Base-by-base conservation (phyloP, 2,329 filamentous ascomycete genomes). In the Pseudocercospora macadamiae region DNA sequence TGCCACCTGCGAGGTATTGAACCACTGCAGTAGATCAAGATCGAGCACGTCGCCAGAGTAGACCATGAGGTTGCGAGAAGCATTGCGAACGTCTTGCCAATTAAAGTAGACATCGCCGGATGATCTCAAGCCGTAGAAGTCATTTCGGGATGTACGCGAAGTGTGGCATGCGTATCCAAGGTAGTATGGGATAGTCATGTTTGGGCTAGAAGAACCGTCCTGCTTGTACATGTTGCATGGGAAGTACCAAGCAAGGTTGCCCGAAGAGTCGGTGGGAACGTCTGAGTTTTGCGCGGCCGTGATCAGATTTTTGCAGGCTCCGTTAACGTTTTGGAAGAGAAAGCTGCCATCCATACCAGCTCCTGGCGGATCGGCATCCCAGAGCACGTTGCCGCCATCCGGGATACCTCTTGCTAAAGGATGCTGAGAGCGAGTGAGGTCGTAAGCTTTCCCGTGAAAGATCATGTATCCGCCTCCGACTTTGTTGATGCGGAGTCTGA, bases 291-390 rank as follows among this genome's bases (percentile, higher is more conserved):
- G 72, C 1, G 89, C 85, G 6, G 82, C 76, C 0, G 86, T 96
- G 72, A 99, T 96, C 57, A 97, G 77, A 8, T 84, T 89, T 78
- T 97, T 99, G 83, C 95, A 99, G 63, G 89, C 90, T 48, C 95
- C 96, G 68, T 99, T 99, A 74, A 99, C 95, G 66, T 97, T 96
- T 74, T 99, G 95, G 77, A 99, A 99, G 71, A 99, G 78, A 73
- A 99, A 99, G 71, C 93, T 97, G 58, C 91, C 93, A 72, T 99
- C 96, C 75, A 90, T 84, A n/a, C 93, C 95, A 55, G 87, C 88
- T 68, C 93, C 86, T 71, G 90, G 90, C 66, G 89, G 84, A 1
- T 88, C 83, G n/a, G 96, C 78, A 72, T 97, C 92, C 70, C 86
- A 97, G 12, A 99, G 80, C 21, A 99, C 87, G 69, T 97, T 97